Evolutionary conservation across 2,329 filamentous ascomycete species (phyloP), one percentile per base, ranked within the genome.

Genomic region (Neofusicoccum cordaticola): DNA sequence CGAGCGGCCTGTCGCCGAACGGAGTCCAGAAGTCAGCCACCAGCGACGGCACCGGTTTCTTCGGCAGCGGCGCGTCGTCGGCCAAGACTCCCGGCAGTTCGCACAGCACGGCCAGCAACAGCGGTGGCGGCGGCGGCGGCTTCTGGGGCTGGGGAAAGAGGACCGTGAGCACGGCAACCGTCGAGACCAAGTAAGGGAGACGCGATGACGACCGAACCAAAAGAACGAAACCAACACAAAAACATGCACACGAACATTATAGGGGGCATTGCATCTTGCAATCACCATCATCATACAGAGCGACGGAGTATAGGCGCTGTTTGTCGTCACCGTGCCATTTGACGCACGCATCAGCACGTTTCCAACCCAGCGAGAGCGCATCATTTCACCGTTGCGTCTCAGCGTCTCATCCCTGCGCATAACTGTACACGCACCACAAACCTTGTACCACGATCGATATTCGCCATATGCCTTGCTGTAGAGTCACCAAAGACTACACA

Each of bases 121-220:
- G 9, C 6, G 41, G 48, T 17, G 53, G 51, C 4, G 64, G 57
- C 8, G 53, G 51, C 4, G 64, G 57, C 8, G 50, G 64, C 6
- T 57, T 57, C 34, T 65, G 64, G 64, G 48, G 48, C 41, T 65
- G 64, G 64, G 64, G 64, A 5, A 65, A 65, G 41, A 50, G 64
- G 57, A 65, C 19, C n/a, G 57, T 62, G 19, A 65, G 64, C 19
- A 35, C 64, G 31, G 22, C 60, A 1, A 39, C 37, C 13, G 52
- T 57, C 3, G 56, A 60, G 27, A 27, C 22, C 41, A 47, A 60
- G 56, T 60, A 60, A 31, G 27, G 13, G 7, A 27, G n/a, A 13
- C 11, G 31, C 3, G 5, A 47, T 2, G 34, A 22, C 3, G 34
- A 48, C 13, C 11, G n/a, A 50, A 22, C 19, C 8, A 13, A 41